Conservation (phyloP, 2,329 filamentous ascomycete genomes). For the Fusarium nisikadoi region DNA sequence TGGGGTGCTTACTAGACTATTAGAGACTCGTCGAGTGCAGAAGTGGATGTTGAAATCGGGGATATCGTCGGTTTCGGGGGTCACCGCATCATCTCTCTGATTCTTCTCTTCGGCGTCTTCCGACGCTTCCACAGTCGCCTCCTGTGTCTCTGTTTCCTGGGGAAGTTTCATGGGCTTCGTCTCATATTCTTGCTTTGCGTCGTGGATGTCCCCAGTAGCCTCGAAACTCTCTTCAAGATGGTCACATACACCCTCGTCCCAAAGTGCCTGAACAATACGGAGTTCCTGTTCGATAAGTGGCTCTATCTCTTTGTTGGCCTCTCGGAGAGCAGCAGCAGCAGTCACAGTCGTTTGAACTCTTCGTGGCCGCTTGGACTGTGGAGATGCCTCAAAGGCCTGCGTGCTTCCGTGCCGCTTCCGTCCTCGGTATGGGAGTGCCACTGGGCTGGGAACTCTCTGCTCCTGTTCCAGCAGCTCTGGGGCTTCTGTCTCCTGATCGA, state of each 20-base stretch:
- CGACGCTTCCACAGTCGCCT: too few relatives aligned
- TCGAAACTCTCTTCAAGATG: fast-evolving
- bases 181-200: background rate
- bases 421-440: background rate
- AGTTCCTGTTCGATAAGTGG: background rate
- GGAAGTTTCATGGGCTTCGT: background rate
- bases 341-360: background rate
- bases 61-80: background rate
- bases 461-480: background rate
- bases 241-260: background rate
- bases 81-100: background rate
- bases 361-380: background rate
- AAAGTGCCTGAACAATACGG: too few relatives aligned
- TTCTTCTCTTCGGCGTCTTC: background rate
- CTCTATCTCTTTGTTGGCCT: background rate
- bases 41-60: background rate
- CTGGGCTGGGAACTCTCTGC: background rate
- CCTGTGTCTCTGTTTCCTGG: background rate
- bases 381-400: background rate
- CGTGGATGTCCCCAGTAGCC: background rate
- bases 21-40: background rate
- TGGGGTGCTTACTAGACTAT: background rate
- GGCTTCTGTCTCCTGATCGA: background rate
- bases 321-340: too few relatives aligned
- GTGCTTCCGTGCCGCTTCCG: background rate